Percentiles rank a stretch among this genome's conserved stretches.
phyloP scores from a whole-genome alignment of 345 rosid genomes.

The Brassica rapa region DNA sequence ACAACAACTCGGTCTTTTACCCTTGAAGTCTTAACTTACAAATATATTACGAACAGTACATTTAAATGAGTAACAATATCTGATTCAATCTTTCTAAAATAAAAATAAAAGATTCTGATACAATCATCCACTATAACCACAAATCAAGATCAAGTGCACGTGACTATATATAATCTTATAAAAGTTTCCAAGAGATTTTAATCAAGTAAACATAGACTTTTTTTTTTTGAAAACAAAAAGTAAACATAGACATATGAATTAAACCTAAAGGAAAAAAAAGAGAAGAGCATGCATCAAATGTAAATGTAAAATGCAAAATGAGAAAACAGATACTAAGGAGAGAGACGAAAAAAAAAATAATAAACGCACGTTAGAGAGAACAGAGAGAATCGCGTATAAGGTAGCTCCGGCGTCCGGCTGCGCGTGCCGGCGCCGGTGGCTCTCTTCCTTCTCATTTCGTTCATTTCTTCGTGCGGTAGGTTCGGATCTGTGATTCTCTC shows the following conservation, averaged over 20 bases:
- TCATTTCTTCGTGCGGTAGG: no score
- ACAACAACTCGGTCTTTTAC: slow-evolving; percentile 33
- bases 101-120: not conserved
- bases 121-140: slow-evolving; percentile 13
- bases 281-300: slow-evolving; percentile 18
- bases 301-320: slow-evolving; percentile 16
- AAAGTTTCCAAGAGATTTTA: slow-evolving; percentile 2
- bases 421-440: no score
- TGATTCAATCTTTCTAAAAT: not conserved
- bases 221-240: not conserved
- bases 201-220: not conserved
- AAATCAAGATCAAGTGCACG: slow-evolving; percentile 31
- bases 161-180: not conserved
- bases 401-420: no score
- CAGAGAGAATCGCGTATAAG: no score
- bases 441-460: no score
- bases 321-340: no score
- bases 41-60: not conserved
- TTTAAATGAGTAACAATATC: not conserved
- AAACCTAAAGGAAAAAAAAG: not conserved
- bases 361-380: no score
- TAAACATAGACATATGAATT: not conserved
- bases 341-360: no score
- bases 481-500: no score
- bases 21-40: not conserved